A percentile compares a stretch with the other conserved stretches of the same genome.
phyloP scores from a whole-genome alignment of 495 filamentous ascomycete genomes.

The Lepidopterella palustris region DNA sequence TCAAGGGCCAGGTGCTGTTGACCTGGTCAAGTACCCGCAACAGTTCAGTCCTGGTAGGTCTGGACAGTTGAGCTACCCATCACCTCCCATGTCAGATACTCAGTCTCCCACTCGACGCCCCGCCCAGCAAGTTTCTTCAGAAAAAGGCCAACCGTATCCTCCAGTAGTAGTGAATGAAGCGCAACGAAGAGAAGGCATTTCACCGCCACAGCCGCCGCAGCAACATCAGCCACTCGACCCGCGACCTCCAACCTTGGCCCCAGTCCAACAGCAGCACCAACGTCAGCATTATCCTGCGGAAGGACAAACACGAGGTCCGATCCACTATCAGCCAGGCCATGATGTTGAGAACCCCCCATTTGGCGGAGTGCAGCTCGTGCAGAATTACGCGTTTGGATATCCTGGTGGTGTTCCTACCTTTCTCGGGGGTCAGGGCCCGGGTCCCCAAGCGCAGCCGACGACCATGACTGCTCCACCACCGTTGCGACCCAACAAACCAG shows the following conservation, averaged over 20 bases:
- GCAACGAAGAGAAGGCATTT: conserved; percentile 15
- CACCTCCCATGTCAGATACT: conserved; percentile 41
- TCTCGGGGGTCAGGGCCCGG: conserved; percentile 21
- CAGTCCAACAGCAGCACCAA: conserved; percentile 11
- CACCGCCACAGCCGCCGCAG: conserved; percentile 13
- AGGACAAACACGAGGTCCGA: conserved; percentile 3
- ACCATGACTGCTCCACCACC: conserved; percentile 27
- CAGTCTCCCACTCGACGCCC: conserved; percentile 31
- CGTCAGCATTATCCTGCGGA: conserved; percentile 23
- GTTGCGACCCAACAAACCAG: conserved; percentile 45
- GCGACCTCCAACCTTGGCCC: conserved; percentile 7
- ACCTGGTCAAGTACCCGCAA: conserved; percentile 24
- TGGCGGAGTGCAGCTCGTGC: conserved; percentile 17
- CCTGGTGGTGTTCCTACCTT: conserved; percentile 20
- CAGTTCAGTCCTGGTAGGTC: conserved; percentile 24
- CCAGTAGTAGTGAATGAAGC: conserved; percentile 11
- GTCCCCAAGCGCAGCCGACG: conserved; percentile 28
- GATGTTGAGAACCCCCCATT: conserved; percentile 13
- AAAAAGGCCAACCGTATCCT: conserved; percentile 22
- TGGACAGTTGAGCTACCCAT: conserved; percentile 33
- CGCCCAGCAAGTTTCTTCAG: conserved; percentile 23
- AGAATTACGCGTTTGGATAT: conserved; percentile 25
- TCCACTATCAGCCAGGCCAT: conserved; percentile 14
- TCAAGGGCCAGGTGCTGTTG: conserved; percentile 25
- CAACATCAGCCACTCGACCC: conserved; percentile 9